Conservation (phyloP, 306 rosid genomes). For the Sphenostylis stenocarpa region DNA sequence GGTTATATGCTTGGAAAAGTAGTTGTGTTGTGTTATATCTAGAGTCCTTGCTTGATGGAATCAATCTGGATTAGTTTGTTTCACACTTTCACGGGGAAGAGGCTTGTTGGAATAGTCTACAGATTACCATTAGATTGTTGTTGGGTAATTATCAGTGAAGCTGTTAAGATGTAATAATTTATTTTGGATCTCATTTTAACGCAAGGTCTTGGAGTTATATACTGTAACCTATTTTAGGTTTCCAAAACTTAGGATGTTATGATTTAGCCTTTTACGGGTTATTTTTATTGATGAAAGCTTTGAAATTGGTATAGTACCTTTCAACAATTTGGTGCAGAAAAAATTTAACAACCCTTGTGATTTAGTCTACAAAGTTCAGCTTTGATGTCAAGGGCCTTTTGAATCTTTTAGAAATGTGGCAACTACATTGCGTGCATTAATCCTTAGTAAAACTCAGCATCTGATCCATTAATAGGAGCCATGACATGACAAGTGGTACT, state of each 20-base stretch:
- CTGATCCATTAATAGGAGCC: neutral
- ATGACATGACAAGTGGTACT: neutral
- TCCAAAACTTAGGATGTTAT: conserved; percentile 4
- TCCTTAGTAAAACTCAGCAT: neutral
- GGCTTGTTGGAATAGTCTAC: neutral
- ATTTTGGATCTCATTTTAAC: neutral
- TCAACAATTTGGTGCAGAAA: conserved; percentile 6
- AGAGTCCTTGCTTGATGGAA: neutral
- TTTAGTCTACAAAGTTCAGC: neutral
- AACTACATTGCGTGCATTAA: conserved; percentile 16
- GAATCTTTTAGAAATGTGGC: neutral
- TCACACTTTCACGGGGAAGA: neutral
- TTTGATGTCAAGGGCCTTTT: neutral
- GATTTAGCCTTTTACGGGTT: neutral
- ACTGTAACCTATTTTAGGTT: neutral
- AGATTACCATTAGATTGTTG: conserved; percentile 17
- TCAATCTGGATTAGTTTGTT: neutral
- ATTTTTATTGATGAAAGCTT: neutral
- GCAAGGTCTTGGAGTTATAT: neutral
- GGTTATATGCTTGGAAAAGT: conserved; percentile 34
- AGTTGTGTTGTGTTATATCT: conserved; percentile 11
- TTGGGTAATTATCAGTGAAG: neutral
- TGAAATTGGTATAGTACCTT: conserved; percentile 2
- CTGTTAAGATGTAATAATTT: conserved; percentile 19
- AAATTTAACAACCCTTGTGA: neutral